Evolutionary conservation across 2,329 filamentous ascomycete genomes (phyloP).

Genomic region (Alternaria incomplexa): DNA sequence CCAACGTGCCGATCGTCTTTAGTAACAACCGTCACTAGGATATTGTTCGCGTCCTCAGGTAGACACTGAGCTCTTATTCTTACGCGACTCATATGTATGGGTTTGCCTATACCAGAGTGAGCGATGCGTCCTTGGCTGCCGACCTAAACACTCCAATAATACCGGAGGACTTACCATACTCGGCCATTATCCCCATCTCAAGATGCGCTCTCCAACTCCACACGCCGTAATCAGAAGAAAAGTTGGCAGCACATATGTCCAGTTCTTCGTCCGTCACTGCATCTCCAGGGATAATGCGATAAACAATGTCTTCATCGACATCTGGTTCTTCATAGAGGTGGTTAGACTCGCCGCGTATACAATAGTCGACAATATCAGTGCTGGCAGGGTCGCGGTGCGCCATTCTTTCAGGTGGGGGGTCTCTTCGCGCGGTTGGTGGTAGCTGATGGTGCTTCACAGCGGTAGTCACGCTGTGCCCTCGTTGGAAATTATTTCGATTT

Average conservation of each 20-base stretch:
- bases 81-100: not conserved
- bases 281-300: conserved; percentile 5
- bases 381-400: not conserved
- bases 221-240: not conserved
- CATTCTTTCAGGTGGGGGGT: not conserved
- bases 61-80: conserved; percentile 1
- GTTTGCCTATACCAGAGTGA: not conserved
- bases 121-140: not conserved
- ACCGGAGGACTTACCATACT: not conserved
- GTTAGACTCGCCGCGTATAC: conserved; percentile 4
- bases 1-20: not conserved
- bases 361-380: not conserved
- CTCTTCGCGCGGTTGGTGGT: not conserved
- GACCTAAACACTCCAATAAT: not conserved
- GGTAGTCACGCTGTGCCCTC: not conserved
- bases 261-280: not conserved
- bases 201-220: not conserved
- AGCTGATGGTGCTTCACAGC: not conserved
- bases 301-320: conserved; percentile 7
- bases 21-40: conserved; percentile 6
- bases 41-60: conserved; percentile 3
- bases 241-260: not conserved
- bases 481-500: not conserved
- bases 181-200: not conserved
- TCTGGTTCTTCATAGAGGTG: conserved; percentile 4